Base-by-base conservation (phyloP, 352 stramenopile species). In the Halophytophthora polymorphica region DNA sequence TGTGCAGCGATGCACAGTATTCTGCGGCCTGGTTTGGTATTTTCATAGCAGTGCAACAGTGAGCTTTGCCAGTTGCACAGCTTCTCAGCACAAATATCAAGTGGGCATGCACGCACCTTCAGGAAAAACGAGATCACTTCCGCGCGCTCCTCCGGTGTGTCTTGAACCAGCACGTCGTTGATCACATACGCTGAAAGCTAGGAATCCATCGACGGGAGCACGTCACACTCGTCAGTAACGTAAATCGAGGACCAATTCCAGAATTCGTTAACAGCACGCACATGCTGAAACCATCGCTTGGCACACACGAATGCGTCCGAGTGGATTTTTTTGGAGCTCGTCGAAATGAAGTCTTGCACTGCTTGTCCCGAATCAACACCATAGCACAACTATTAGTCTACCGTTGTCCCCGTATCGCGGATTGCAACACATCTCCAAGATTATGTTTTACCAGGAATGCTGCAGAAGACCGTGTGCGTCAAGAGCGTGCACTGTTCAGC, bases 241-340 rank as follows among this genome's bases (percentile, higher is more conserved):
- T 41, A 12, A 15, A 14, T 7, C 13, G 46, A 35, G 1, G 15
- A 4, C 11, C 39, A 33, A 45, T 53, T n/a, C n/a, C n/a, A 11
- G 40, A 23, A 45, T 15, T 23, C n/a, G 4, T 18, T 21, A 6
- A 11, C 18, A 36, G 6, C 23, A 62, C 77, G 14, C 72, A 95
- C 85, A 55, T 95, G 81, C 47, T 93, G 83, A 50, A 93, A 93
- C 83, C 83, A 95, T 10, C 73, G 77, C 47, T 84, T 90, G 17
- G 79, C 74, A 28, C 64, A 71, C 31, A 72, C 54, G 44, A 92
- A 95, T 21, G 87, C 67, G 28, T 51, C 23, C 1, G 72, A 86
- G 50, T 84, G 75, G 13, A 53, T 41, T 6, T 69, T 66, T 45
- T 88, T 90, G 14, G 72, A 83, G 17, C 70, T 58, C 7, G 54